phyloP scores from a whole-genome alignment of 2,329 filamentous ascomycete genomes.

The Fusarium mexicanum region DNA sequence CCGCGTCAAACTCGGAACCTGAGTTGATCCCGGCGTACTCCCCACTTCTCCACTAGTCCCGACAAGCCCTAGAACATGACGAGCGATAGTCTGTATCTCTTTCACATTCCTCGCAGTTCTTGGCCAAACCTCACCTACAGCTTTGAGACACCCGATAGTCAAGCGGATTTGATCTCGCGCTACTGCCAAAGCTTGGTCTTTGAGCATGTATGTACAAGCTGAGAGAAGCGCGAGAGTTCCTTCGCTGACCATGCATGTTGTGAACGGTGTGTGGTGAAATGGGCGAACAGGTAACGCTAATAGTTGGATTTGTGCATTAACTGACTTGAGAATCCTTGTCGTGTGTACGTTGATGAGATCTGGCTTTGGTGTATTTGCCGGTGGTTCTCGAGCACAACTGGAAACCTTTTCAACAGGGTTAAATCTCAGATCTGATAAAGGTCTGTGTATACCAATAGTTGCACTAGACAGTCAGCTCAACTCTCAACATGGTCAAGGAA shows the following conservation, averaged over 20 bases:
- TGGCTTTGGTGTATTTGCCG: background rate
- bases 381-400: slow-evolving; percentile 26
- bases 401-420: slow-evolving; percentile 23
- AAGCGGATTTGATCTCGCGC: slow-evolving; percentile 29
- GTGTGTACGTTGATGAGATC: slow-evolving; percentile 34
- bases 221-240: slow-evolving; percentile 25
- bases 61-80: slow-evolving; percentile 16
- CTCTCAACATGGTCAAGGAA: rapidly evolving
- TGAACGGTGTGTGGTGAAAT: slow-evolving; percentile 20
- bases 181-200: slow-evolving; percentile 2
- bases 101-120: slow-evolving; percentile 28
- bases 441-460: slow-evolving; percentile 28
- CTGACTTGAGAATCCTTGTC: slow-evolving; percentile 10
- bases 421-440: slow-evolving; percentile 28
- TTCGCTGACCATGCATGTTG: slow-evolving; percentile 34
- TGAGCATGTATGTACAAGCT: slow-evolving; percentile 18
- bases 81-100: slow-evolving; percentile 34
- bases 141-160: slow-evolving; percentile 26
- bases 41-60: background rate
- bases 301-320: slow-evolving; percentile 29
- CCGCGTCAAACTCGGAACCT: background rate
- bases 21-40: background rate
- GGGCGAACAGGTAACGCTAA: slow-evolving; percentile 14
- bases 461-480: background rate
- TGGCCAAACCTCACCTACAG: slow-evolving; percentile 14